Evolutionary conservation across 805 yeast species (phyloP), one percentile per base, ranked within the genome.

Genomic region (Wickerhamiella qilinensis): DNA sequence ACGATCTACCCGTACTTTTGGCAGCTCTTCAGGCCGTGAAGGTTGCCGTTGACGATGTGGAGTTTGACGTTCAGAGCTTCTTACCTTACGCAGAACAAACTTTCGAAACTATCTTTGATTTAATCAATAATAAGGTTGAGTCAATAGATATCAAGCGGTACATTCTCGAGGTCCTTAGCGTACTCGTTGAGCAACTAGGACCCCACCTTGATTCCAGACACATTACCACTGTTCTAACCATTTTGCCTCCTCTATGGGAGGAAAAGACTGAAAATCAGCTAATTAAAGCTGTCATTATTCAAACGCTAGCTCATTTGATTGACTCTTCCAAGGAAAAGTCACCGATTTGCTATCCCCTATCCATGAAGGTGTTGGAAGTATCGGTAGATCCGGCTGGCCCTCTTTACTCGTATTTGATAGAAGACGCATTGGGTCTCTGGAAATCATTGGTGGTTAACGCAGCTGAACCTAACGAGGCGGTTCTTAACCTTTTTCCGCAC

Each of bases 381-480:
- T 42, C 44, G 37, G 79, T 91, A 49, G 74, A 82, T 46, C 68
- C 75, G 1, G 60, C 63, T 17, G 71, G 84, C 1, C 68, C 69
- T 21, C 64, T 61, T 32, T 68, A 71, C 41, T 57, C 68, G 1
- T 61, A 81, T 35, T 55, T 85, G 9, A 65, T 77, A 12, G 95
- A 85, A 51, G 96, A 85, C 56, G 94, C 91, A 0, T 74, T 71
- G 50, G 93, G 79, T 40, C 64, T 86, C 30, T 83, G 94, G 94
- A 62, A 70, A 15, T 63, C 77, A 1, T 53, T 81, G 5, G 53
- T 84, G 36, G 80, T 73, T 42, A 73, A 75, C 44, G 69, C 69
- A 38, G 82, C 88, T 1, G 30, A 48, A 1, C 46, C 61, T 3
- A 59, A 35, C 16, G 35, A 30, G 4, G 38, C 21, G 7, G 35